phyloP scores from a whole-genome alignment of 2,329 filamentous ascomycete species.

The Fusarium sacchari region DNA sequence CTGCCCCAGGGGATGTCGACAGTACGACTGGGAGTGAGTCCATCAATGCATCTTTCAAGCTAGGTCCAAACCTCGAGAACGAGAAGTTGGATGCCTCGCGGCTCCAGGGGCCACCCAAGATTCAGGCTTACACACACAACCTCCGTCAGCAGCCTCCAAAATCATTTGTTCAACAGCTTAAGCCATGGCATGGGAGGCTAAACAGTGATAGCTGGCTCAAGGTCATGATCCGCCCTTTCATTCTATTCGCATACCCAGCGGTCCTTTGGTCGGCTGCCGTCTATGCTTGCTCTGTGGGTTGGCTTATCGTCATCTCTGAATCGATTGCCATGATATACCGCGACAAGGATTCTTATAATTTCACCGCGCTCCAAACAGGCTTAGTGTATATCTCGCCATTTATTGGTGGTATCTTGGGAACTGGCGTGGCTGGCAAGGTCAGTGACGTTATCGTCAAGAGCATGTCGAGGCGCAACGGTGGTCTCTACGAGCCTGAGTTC shows the following conservation, averaged over 20 bases:
- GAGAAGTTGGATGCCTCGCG: constrained; percentile 55
- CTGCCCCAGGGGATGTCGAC: not conserved
- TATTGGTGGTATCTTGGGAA: constrained; percentile 88
- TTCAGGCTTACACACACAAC: constrained; percentile 73
- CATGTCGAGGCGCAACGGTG: constrained; percentile 88
- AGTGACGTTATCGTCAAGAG: constrained; percentile 85
- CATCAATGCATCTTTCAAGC: constrained; percentile 39
- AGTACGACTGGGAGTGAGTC: constrained; percentile 34
- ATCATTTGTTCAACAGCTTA: constrained; percentile 79
- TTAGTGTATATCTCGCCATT: constrained; percentile 92
- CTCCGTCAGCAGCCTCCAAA: constrained; percentile 74
- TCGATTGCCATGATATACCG: constrained; percentile 84
- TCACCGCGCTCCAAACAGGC: constrained; percentile 81
- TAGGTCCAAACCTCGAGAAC: constrained; percentile 51
- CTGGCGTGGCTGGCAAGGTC: constrained; percentile 86
- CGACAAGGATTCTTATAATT: constrained; percentile 76
- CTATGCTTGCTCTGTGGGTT: constrained; percentile 89
- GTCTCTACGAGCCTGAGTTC: constrained; percentile 95
- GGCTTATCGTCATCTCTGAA: constrained; percentile 95
- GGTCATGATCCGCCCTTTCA: constrained; percentile 81
- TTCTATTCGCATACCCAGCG: constrained; percentile 87
- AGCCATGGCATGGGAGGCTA: constrained; percentile 81
- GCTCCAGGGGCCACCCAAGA: constrained; percentile 48
- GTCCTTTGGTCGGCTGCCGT: constrained; percentile 89
- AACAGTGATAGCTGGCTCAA: constrained; percentile 81